Conservation (phyloP, 805 yeast genomes). For the Pichia paraexigua region DNA sequence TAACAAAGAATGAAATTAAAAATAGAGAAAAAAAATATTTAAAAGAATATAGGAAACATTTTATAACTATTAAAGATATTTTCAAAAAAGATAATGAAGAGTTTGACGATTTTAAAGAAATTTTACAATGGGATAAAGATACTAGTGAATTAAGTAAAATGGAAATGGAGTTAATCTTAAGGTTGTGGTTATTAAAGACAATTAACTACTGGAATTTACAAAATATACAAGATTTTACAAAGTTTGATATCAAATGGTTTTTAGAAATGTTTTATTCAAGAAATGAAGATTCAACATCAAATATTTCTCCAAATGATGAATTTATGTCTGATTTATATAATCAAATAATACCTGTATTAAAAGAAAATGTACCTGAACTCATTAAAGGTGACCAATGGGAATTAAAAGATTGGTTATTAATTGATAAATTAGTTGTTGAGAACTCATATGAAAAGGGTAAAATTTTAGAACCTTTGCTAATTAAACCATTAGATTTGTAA, state of each 20-base stretch:
- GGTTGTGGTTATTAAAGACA: slow-evolving; percentile 18
- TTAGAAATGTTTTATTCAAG: slow-evolving; percentile 9
- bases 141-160: slow-evolving; percentile 9
- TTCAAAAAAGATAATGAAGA: slow-evolving; percentile 15
- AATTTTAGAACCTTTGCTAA: slow-evolving; percentile 17
- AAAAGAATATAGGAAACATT: slow-evolving; percentile 20
- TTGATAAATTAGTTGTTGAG: slow-evolving; percentile 10
- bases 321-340: slow-evolving; percentile 8
- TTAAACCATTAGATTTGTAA: slow-evolving; percentile 14
- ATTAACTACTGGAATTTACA: slow-evolving; percentile 6
- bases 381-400: slow-evolving; percentile 14
- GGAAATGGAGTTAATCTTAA: slow-evolving; percentile 18
- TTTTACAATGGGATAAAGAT: slow-evolving; percentile 3
- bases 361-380: background rate
- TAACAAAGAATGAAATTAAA: slow-evolving; percentile 35
- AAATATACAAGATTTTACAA: background rate
- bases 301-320: background rate
- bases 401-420: slow-evolving; percentile 11
- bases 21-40: slow-evolving; percentile 35
- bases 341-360: slow-evolving; percentile 2
- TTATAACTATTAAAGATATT: slow-evolving; percentile 22
- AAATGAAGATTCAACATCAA: background rate
- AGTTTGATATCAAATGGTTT: slow-evolving; percentile 11
- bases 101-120: slow-evolving; percentile 10
- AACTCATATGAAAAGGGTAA: slow-evolving; percentile 24